These are phyloP conservation scores for Carallia pectinifolia DNA, from an alignment of 345 rosid genomes.

Conservation along the genomic window DNA sequence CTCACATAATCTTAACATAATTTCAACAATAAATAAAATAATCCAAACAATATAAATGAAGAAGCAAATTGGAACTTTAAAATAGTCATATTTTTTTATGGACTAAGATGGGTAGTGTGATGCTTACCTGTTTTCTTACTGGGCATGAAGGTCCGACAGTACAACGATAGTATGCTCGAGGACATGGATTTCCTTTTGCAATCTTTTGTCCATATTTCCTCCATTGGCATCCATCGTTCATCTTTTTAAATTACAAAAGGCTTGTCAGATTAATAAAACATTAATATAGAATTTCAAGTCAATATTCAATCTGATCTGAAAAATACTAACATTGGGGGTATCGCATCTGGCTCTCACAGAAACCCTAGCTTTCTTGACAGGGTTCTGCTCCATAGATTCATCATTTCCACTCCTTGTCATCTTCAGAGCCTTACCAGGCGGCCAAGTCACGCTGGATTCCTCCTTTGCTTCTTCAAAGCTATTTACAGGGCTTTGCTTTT, in stretches of 20 bases:
- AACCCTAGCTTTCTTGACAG: slow-evolving; percentile 82
- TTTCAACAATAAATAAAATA: too few relatives aligned
- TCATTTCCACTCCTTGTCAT: slow-evolving; percentile 44
- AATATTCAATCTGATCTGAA: too few relatives aligned
- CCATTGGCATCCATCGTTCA: slow-evolving; percentile 99
- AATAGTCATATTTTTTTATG: neutral
- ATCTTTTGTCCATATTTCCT: slow-evolving; percentile 95
- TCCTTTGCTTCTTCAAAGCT: slow-evolving; percentile 43
- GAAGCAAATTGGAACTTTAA: neutral
- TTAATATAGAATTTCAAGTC: too few relatives aligned
- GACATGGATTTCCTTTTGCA: slow-evolving; percentile 93
- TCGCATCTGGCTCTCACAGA: slow-evolving; percentile 84
- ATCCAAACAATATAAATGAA: too few relatives aligned
- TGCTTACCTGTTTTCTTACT: slow-evolving; percentile 79
- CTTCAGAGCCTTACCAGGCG: slow-evolving; percentile 42
- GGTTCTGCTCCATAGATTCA: slow-evolving; percentile 55
- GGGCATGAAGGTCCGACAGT: slow-evolving; percentile 83
- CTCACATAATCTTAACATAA: too few relatives aligned
- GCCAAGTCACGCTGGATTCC: slow-evolving; percentile 34
- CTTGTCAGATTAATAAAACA: too few relatives aligned
- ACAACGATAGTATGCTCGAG: slow-evolving; percentile 95
- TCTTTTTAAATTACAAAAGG: slow-evolving; percentile 31
- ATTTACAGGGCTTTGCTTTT: slow-evolving; percentile 30
- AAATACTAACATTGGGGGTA: slow-evolving; percentile 65
- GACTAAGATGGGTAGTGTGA: too few relatives aligned